Evolutionary conservation across 2,329 filamentous ascomycete species (phyloP).

Genomic region (Phyllosticta paracitricarpa): DNA sequence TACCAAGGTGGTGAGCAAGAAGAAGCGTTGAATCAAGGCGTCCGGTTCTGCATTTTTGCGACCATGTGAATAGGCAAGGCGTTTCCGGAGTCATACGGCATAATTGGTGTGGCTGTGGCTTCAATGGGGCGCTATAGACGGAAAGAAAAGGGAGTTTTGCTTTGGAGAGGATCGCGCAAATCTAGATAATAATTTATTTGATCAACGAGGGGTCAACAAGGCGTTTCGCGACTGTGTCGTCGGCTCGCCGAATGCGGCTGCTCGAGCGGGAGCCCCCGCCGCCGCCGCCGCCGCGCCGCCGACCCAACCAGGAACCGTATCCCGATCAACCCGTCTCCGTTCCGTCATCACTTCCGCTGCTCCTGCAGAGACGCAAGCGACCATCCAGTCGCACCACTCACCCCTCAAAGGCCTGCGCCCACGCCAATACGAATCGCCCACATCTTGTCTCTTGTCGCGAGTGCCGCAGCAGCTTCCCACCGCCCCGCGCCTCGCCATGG

Average conservation of each 20-base stretch:
- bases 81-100: conserved; percentile 5
- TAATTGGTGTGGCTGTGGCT: neutral
- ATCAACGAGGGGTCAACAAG: neutral
- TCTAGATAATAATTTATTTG: neutral
- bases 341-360: neutral
- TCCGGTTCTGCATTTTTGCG: conserved; percentile 11
- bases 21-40: conserved; percentile 21
- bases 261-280: neutral
- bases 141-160: neutral
- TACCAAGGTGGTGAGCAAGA: conserved; percentile 32
- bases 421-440: neutral
- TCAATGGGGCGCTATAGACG: neutral
- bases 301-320: neutral
- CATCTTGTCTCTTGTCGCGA: neutral
- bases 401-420: neutral
- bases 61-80: neutral
- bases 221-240: neutral
- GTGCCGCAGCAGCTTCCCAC: neutral
- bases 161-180: neutral
- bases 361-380: neutral
- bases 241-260: neutral
- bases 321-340: neutral
- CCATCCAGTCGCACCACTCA: neutral
- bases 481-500: conserved; percentile 49
- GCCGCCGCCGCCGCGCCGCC: neutral